Conservation (phyloP, 805 yeast genomes). For the Monosporozyma solicola region DNA sequence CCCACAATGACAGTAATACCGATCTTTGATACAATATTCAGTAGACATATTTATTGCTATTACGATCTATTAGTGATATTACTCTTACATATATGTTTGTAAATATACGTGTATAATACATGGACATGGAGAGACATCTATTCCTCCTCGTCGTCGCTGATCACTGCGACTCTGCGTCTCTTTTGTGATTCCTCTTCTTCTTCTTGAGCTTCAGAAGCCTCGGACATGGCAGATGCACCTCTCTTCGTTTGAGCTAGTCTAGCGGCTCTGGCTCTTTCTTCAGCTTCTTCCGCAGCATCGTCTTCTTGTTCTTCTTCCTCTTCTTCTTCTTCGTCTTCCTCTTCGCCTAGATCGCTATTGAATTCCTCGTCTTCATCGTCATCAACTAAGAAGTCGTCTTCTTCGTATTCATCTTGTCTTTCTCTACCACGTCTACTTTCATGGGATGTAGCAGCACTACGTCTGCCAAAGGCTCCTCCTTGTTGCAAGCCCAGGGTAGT, state of each 20-base stretch:
- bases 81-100: neutral
- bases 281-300: constrained; percentile 41
- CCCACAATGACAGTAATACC: neutral
- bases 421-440: constrained; percentile 8
- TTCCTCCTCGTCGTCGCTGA: constrained; percentile 36
- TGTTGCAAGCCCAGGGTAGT: constrained; percentile 18
- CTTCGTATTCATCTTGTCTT: constrained; percentile 26
- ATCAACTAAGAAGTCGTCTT: constrained; percentile 29
- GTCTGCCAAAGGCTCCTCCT: constrained; percentile 17
- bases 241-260: constrained; percentile 46
- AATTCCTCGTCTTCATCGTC: constrained; percentile 29
- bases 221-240: constrained; percentile 46
- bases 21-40: neutral
- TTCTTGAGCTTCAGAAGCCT: constrained; percentile 22
- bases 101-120: neutral
- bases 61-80: neutral
- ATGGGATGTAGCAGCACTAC: constrained; percentile 3
- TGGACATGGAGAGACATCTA: neutral
- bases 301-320: constrained; percentile 39
- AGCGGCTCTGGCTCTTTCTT: constrained; percentile 49
- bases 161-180: constrained; percentile 25
- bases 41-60: too few species aligned
- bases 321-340: constrained; percentile 29
- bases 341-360: constrained; percentile 21
- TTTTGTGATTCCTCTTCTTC: constrained; percentile 27